Base-by-base conservation (phyloP, 2,329 filamentous ascomycete species). In the Fusarium sororula region DNA sequence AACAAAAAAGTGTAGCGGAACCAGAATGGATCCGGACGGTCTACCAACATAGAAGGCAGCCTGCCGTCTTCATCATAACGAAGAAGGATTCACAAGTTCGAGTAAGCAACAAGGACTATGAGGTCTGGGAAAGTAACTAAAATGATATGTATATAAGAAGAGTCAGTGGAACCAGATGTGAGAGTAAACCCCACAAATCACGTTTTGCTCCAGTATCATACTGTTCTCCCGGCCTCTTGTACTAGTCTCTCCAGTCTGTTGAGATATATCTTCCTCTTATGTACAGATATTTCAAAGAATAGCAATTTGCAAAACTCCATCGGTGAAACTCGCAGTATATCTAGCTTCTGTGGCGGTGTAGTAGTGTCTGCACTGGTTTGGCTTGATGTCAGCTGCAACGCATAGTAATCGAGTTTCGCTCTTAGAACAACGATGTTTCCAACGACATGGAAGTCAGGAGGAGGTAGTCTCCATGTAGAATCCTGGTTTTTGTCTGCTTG, bases 221-320 rank as follows among this genome's bases (percentile, higher is more conserved):
- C 18, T 26, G 3, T 22, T 6, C 18, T 5, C 7, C 32, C 5
- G 6, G 18, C 17, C 5, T 39, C 35, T 18, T 47, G 26, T 13
- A 30, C 38, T 7, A 65, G 20, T 38, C 15, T 68, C 6, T 71
- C 68, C 20, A 77, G 24, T 17, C 76, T 44, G 12, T 70, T 42
- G 8, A 78, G n/a, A 8, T 78, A 77, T 5, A 69, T 41, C 20
- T 60, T 65, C 3, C 74, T 37, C 37, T 76, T 76, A 30, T 77
- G 76, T 6, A 75, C 75, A 10, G 59, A 68, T 12, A 77, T 63
- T 11, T 76, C 75, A 24, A 73, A 76, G 55, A 78, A 78, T 0
- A 78, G 10, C 1, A 74, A n/a, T 10, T 64, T 66, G 10, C 54
- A 32, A 32, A 77, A 77, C 3, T 65, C 56, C 2, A 48, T 11